Evolutionary conservation across 1,139 yeast species (phyloP).

Genomic region (Dujonia santamariae): DNA sequence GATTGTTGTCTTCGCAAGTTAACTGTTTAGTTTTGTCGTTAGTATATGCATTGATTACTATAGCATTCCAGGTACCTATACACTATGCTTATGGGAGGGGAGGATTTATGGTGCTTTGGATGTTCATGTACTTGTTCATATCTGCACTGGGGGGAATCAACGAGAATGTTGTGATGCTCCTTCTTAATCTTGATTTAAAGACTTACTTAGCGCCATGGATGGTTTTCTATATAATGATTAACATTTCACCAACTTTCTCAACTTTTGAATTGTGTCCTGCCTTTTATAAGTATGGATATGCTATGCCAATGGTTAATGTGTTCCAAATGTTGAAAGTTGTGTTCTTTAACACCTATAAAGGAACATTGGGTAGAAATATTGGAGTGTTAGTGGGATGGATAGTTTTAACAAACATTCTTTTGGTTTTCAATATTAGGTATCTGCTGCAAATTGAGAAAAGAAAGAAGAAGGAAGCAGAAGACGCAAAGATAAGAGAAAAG

Average conservation of each 20-base stretch:
- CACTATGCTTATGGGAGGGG: slow-evolving; percentile 51
- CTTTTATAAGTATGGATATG: slow-evolving; percentile 63
- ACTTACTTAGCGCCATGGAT: slow-evolving; percentile 57
- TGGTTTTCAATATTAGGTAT: slow-evolving; percentile 12
- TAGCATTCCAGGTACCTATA: slow-evolving; percentile 57
- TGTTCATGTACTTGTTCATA: slow-evolving; percentile 56
- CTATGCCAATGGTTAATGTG: slow-evolving; percentile 61
- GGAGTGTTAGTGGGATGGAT: slow-evolving; percentile 62
- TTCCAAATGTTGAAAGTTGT: slow-evolving; percentile 55
- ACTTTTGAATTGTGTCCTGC: slow-evolving; percentile 52
- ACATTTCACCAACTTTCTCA: slow-evolving; percentile 59
- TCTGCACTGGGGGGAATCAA: slow-evolving; percentile 62
- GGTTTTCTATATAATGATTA: slow-evolving; percentile 56
- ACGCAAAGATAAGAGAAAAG: slow-evolving; percentile 1
- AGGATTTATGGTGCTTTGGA: slow-evolving; percentile 67
- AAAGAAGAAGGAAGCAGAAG: slow-evolving; percentile 6
- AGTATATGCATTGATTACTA: slow-evolving; percentile 55
- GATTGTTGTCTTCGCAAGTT: slow-evolving; percentile 44
- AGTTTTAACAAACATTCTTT: slow-evolving; percentile 35
- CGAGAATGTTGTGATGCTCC: slow-evolving; percentile 52
- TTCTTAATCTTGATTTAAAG: slow-evolving; percentile 46
- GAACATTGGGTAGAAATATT: slow-evolving; percentile 53
- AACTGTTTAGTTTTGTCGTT: slow-evolving; percentile 53
- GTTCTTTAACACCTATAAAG: slow-evolving; percentile 54
- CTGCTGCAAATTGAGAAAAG: slow-evolving; percentile 6